Percentiles rank a stretch among this genome's conserved stretches.
Conservation (phyloP, 2,329 filamentous ascomycete species). For the Hypoxylon sp. region DNA sequence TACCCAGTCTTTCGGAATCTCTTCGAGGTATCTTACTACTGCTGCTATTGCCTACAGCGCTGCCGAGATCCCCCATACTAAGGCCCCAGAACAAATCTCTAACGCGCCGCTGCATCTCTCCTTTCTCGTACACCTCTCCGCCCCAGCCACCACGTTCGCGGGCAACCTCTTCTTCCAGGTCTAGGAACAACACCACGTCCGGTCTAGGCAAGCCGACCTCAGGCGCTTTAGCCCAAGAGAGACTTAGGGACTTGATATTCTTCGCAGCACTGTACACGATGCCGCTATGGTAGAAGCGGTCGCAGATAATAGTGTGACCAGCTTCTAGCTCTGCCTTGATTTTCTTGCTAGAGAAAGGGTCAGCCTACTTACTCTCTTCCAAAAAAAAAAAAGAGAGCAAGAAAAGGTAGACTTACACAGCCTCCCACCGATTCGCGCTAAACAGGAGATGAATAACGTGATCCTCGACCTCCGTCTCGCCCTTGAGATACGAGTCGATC, state of each 20-base stretch:
- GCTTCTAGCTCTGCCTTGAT: constrained; percentile 69
- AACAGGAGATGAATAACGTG: constrained; percentile 93
- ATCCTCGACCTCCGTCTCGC: constrained; percentile 81
- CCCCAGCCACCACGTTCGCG: constrained; percentile 88
- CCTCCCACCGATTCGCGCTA: constrained; percentile 92
- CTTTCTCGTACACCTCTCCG: constrained; percentile 88
- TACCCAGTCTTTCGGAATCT: constrained; percentile 37
- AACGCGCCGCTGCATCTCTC: constrained; percentile 85
- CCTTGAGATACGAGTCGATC: constrained; percentile 86
- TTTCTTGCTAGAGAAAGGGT: constrained; percentile 58
- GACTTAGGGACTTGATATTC: constrained; percentile 75
- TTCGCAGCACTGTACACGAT: constrained; percentile 95
- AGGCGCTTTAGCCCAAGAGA: constrained; percentile 86
- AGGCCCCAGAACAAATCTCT: constrained; percentile 78
- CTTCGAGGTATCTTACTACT: constrained; percentile 30
- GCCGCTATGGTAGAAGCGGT: constrained; percentile 96
- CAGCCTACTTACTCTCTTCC: neutral
- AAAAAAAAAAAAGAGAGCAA: constrained; percentile 1
- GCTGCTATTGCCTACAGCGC: constrained; percentile 44
- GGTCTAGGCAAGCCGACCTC: constrained; percentile 90
- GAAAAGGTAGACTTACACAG: constrained; percentile 61
- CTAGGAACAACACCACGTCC: constrained; percentile 89
- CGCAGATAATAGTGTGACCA: constrained; percentile 85
- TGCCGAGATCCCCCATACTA: constrained; percentile 62
- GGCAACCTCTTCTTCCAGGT: constrained; percentile 81